Base-by-base conservation (phyloP, 169 alveolate species). In the Plasmodium falciparum region DNA sequence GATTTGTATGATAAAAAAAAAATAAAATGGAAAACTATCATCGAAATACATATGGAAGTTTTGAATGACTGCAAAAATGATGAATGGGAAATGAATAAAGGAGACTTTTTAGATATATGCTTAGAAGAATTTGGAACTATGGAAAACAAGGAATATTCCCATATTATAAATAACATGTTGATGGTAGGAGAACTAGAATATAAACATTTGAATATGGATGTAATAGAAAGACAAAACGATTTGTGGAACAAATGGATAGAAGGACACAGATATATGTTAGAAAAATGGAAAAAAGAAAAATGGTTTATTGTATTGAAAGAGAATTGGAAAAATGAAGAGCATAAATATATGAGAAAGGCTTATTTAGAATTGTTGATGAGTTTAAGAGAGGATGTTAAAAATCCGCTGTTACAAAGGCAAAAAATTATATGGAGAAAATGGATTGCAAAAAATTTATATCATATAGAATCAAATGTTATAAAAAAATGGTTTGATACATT, bases 41-140 rank as follows among this genome's bases (percentile, higher is more conserved):
- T 52, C 3, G 61, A 52, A 52, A 52, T 52, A 2, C 61, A 52
- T 52, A 52, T 52, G 61, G 17, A 13, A n/a, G 17, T 52, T 13
- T 13, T 52, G 61, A n/a, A 52, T 8, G 61, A 52, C 17, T 52
- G 63, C 22, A 54, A 54, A 54, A 7, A 54, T 15, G 17, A 54
- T 8, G 63, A 54, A 20, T 54, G 63, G 63, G 63, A 54, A 54
- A 15, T 54, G 4, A 8, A 54, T 54, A 54, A 22, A 54, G 17
- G 8, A 11, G 17, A 54, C 8, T 54, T 54, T 54, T 54, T 54
- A 12, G 17, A 54, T n/a, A 54, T 54, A 15, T 54, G 63, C 2
- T 54, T 54, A 26, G 6, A 54, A 15, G 63, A 54, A 54, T 54
- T 54, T 54, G 63, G 63, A 54, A 54, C 13, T 15, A 54, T 54